phyloP scores from a whole-genome alignment of 768 basidiomycete species.

The Lentinus brumalis region DNA sequence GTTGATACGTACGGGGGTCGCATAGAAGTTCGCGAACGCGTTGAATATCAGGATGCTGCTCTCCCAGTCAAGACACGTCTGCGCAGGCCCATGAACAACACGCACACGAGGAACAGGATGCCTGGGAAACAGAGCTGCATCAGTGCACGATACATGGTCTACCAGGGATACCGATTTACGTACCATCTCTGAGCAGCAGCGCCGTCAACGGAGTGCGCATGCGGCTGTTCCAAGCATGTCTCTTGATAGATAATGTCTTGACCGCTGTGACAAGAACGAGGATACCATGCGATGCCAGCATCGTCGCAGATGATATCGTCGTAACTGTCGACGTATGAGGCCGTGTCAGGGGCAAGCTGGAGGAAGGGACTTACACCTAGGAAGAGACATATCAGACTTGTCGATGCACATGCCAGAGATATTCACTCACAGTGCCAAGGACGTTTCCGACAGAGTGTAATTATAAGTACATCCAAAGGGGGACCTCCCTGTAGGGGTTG shows the following conservation, averaged over 20 bases:
- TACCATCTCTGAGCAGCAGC: neutral
- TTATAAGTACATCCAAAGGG: neutral
- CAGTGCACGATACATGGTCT: too few species aligned
- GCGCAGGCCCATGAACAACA: too few species aligned
- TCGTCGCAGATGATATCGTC: too few species aligned
- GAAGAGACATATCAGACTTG: too few species aligned
- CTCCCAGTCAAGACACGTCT: too few species aligned
- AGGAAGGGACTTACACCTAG: too few species aligned
- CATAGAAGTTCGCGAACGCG: too few species aligned
- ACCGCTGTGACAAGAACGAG: neutral
- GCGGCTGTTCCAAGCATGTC: neutral
- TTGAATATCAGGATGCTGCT: too few species aligned
- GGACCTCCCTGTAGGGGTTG: neutral
- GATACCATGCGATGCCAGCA: neutral
- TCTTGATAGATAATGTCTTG: neutral
- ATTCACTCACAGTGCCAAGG: neutral
- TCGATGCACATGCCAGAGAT: neutral
- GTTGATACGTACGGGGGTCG: neutral
- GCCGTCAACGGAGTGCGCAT: neutral
- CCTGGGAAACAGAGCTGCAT: too few species aligned
- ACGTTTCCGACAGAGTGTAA: neutral
- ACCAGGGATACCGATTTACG: neutral
- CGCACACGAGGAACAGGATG: too few species aligned
- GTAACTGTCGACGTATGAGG: too few species aligned
- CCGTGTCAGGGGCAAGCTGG: too few species aligned